Evolutionary conservation across 169 alveolate genomes (phyloP), one percentile per base, ranked within the genome.

Genomic region (Blepharisma undulans): DNA sequence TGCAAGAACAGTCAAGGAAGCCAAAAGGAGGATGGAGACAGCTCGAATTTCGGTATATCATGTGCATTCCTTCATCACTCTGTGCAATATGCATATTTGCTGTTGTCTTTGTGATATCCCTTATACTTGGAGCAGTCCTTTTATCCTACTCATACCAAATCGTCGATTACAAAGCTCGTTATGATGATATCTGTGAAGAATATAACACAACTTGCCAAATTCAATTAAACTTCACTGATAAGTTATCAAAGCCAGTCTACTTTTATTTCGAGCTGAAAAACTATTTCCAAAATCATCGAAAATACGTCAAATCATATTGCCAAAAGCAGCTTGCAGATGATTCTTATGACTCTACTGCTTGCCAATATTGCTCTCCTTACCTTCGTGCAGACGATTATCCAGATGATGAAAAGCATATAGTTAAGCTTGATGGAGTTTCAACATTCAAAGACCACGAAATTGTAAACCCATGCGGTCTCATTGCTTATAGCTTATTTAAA

Each of bases 261-360:
- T 89, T 97, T 8, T 97, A 97, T 92, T 96, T 95, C 87, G 93
- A 97, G 93, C 59, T 96, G 29, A 93, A 95, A 82, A 96, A 94
- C 76, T 94, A 94, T 86, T 95, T 92, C 80, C 94, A 96, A 93
- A 96, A 96, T 88, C 97, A 96, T 89, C 87, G 98, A 92, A 88
- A 94, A 84, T 97, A 96, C 91, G 97, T 97, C 60, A 95, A 95
- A 84, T 94, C 96, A 48, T 91, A 93, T 91, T 78, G 92, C 89
- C 86, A 78, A 33, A 89, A 80, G 22, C 95, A 97, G 86, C 91
- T 97, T 25, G 89, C 92, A 76, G 98, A 98, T 74, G 92, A 96
- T 79, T 12, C 1, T 2, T 12, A 6, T 7, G 12, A 71, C 7
- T 85, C 85, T 8, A 18, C 7, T 48, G 66, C 7, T 5, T 48